phyloP scores from a whole-genome alignment of 768 basidiomycete species.

The Boletus rubescentipes region DNA sequence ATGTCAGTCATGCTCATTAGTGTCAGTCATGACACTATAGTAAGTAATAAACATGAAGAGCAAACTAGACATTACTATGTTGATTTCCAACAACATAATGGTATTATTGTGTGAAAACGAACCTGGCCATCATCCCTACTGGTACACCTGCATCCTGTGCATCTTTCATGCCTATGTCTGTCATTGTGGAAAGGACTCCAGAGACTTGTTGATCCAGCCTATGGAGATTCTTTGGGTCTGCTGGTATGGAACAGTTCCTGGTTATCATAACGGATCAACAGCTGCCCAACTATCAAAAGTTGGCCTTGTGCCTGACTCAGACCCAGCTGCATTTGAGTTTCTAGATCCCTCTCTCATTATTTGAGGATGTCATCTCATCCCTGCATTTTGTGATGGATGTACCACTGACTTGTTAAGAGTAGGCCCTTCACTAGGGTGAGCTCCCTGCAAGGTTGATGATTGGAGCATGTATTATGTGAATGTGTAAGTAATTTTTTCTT shows the following conservation, averaged over 20 bases:
- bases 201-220: not conserved
- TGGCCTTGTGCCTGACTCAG: constrained; percentile 20
- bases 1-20: too few relatives aligned
- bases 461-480: constrained; percentile 27
- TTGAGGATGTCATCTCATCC: constrained; percentile 34
- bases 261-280: not conserved
- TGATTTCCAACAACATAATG: too few relatives aligned
- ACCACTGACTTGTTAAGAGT: constrained; percentile 1
- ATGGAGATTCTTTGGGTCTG: constrained; percentile 37
- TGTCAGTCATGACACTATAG: too few relatives aligned
- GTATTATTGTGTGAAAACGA: constrained; percentile 11
- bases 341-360: constrained; percentile 35
- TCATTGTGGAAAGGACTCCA: constrained; percentile 1
- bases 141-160: constrained; percentile 32
- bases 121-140: constrained; percentile 26
- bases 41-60: too few relatives aligned
- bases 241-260: constrained; percentile 28
- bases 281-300: constrained; percentile 19
- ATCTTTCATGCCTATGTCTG: constrained; percentile 30
- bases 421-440: not conserved
- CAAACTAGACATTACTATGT: too few relatives aligned
- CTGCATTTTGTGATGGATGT: constrained; percentile 27
- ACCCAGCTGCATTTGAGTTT: constrained; percentile 34
- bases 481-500: constrained; percentile 17
- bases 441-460: constrained; percentile 9